Evolutionary conservation across 2,329 filamentous ascomycete species (phyloP).

Genomic region (Phialophora chinensis): DNA sequence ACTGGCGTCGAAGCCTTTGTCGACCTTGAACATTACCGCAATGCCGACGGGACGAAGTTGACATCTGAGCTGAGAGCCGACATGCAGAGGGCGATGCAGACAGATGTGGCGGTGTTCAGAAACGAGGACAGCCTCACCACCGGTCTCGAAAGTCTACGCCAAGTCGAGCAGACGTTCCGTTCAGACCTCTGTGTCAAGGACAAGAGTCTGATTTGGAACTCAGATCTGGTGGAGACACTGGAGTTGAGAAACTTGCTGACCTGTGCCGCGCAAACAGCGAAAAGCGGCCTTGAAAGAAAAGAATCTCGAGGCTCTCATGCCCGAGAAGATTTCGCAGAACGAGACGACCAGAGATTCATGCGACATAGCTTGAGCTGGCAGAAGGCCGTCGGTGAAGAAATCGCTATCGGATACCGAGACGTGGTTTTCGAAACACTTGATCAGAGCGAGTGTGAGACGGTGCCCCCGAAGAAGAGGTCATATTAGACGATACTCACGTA

Average conservation of each 20-base stretch:
- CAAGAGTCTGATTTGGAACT: conserved; percentile 97
- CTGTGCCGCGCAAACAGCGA: conserved; percentile 89
- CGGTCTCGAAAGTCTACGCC: conserved; percentile 78
- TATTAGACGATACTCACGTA: conserved; percentile 45
- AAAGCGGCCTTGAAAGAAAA: conserved; percentile 88
- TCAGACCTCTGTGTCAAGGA: conserved; percentile 83
- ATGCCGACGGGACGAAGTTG: conserved; percentile 74
- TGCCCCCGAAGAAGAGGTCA: conserved; percentile 86
- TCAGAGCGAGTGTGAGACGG: conserved; percentile 92
- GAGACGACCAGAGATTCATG: conserved; percentile 98
- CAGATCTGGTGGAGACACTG: conserved; percentile 90
- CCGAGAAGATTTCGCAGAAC: conserved; percentile 92
- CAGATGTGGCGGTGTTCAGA: conserved; percentile 88
- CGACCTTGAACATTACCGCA: conserved; percentile 76
- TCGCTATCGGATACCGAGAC: conserved; percentile 82
- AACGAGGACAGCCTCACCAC: conserved; percentile 82
- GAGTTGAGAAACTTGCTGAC: conserved; percentile 95
- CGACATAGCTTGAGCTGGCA: conserved; percentile 98
- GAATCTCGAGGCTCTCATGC: conserved; percentile 97
- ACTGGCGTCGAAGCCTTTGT: conserved; percentile 75
- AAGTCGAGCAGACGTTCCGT: conserved; percentile 74
- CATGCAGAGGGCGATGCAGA: conserved; percentile 97
- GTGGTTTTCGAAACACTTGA: conserved; percentile 86
- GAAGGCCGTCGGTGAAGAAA: conserved; percentile 84
- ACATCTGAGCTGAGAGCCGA: conserved; percentile 80